Percentiles rank a stretch among this genome's conserved stretches.
Conservation (phyloP, 345 rosid species). For the Carallia pectinifolia region DNA sequence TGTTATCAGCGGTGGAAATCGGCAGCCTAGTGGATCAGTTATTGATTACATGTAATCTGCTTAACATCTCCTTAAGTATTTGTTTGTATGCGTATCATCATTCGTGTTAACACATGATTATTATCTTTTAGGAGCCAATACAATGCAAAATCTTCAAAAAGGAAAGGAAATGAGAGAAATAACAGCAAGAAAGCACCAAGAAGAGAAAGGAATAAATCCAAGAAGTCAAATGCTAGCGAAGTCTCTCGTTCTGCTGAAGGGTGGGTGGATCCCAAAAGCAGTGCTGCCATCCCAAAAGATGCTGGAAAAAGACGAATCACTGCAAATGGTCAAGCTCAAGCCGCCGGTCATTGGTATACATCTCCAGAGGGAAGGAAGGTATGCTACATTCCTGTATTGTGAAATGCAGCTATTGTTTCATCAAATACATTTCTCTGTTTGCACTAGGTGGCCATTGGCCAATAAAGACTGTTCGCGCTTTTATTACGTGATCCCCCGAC, state of each 20-base stretch:
- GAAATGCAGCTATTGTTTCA: neutral
- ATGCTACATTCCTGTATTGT: conserved; percentile 7
- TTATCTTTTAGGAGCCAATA: conserved; percentile 67
- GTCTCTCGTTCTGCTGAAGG: conserved; percentile 33
- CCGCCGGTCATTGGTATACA: conserved; percentile 76
- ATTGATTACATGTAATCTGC: conserved; percentile 63
- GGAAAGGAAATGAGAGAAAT: conserved; percentile 25
- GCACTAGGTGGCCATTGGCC: neutral
- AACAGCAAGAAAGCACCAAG: conserved; percentile 35
- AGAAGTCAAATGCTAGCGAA: conserved; percentile 33
- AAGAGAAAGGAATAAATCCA: conserved; percentile 45
- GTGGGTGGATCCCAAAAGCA: conserved; percentile 62
- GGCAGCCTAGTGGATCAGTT: conserved; percentile 36
- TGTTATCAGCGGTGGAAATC: conserved; percentile 29
- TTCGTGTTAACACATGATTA: neutral
- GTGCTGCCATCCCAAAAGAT: conserved; percentile 52
- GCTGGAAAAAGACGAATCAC: conserved; percentile 78
- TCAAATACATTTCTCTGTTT: neutral
- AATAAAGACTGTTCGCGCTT: neutral
- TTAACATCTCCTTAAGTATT: conserved; percentile 10
- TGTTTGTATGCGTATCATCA: neutral
- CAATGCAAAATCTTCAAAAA: conserved; percentile 53
- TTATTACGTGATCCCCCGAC: neutral
- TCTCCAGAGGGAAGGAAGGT: conserved; percentile 83
- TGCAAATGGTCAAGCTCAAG: conserved; percentile 45